Evolutionary conservation across 176 grass and related monocot genomes (phyloP).

Genomic region (Musa troglodytarum): DNA sequence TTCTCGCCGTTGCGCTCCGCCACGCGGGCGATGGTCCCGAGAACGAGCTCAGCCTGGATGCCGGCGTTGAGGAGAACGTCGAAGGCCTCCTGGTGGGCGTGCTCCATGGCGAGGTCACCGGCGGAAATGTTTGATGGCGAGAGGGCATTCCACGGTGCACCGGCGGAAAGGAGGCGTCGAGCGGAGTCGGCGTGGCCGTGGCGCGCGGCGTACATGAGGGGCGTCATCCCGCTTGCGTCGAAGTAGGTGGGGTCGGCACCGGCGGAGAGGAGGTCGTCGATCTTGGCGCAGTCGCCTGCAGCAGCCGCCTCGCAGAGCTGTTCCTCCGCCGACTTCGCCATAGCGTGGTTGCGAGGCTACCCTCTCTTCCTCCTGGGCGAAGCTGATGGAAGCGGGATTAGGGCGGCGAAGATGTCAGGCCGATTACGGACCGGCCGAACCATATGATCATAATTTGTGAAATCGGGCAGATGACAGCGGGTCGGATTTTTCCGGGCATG

Average conservation of each 20-base stretch:
- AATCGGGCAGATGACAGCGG: no score
- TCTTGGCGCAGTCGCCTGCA: constrained; percentile 22
- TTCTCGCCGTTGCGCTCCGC: constrained; percentile 10
- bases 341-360: neutral
- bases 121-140: constrained; percentile 43
- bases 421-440: neutral
- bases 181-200: constrained; percentile 40
- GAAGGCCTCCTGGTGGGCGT: constrained; percentile 39
- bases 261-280: constrained; percentile 33
- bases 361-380: neutral
- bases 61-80: constrained; percentile 75
- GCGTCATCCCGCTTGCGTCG: constrained; percentile 47
- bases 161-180: constrained; percentile 51
- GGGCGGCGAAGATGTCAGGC: neutral
- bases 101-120: constrained; percentile 55
- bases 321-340: constrained; percentile 40
- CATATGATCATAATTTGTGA: no score
- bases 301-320: constrained; percentile 56
- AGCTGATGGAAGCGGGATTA: neutral
- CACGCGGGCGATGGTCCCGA: constrained; percentile 50
- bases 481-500: no score
- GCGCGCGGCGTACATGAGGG: constrained; percentile 69
- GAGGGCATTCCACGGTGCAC: constrained; percentile 82
- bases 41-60: constrained; percentile 81
- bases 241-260: constrained; percentile 63